phyloP scores from a whole-genome alignment of 352 stramenopile species.

The Achlya hypogyna region DNA sequence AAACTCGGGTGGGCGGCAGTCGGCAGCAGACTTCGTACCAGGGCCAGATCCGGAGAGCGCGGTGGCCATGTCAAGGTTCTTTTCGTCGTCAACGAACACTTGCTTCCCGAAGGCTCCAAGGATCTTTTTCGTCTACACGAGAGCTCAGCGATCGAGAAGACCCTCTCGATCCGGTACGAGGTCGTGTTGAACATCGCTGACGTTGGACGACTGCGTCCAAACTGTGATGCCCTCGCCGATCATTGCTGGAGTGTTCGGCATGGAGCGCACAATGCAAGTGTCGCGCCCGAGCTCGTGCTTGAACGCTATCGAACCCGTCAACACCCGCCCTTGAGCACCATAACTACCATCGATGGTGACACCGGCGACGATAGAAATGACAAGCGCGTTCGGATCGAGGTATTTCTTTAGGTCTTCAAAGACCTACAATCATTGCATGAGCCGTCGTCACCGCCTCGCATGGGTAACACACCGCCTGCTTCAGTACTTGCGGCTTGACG shows the following conservation, averaged over 20 bases:
- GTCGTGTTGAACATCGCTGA: conserved; percentile 64
- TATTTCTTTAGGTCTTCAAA: conserved; percentile 49
- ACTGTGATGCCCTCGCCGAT: conserved; percentile 93
- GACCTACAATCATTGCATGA: conserved; percentile 25
- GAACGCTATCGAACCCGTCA: conserved; percentile 23
- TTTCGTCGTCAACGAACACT: conserved; percentile 92
- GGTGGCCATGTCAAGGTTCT: conserved; percentile 92
- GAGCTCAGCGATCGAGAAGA: not conserved
- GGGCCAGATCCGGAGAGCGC: conserved; percentile 89
- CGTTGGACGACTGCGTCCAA: conserved; percentile 75
- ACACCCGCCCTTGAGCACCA: not conserved
- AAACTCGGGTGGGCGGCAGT: not conserved
- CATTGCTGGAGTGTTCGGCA: conserved; percentile 95
- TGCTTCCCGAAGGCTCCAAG: conserved; percentile 87
- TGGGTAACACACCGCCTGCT: conserved; percentile 49
- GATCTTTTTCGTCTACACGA: conserved; percentile 68
- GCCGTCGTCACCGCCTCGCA: conserved; percentile 14
- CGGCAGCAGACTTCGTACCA: conserved; percentile 24
- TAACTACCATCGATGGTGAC: conserved; percentile 50
- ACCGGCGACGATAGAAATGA: conserved; percentile 81
- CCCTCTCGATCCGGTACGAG: conserved; percentile 26
- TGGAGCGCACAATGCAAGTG: conserved; percentile 84
- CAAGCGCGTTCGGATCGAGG: conserved; percentile 48
- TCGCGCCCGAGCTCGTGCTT: conserved; percentile 44
- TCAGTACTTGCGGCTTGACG: conserved; percentile 93